Conservation (phyloP, 2,329 filamentous ascomycete species). For the Penicillium sp. region DNA sequence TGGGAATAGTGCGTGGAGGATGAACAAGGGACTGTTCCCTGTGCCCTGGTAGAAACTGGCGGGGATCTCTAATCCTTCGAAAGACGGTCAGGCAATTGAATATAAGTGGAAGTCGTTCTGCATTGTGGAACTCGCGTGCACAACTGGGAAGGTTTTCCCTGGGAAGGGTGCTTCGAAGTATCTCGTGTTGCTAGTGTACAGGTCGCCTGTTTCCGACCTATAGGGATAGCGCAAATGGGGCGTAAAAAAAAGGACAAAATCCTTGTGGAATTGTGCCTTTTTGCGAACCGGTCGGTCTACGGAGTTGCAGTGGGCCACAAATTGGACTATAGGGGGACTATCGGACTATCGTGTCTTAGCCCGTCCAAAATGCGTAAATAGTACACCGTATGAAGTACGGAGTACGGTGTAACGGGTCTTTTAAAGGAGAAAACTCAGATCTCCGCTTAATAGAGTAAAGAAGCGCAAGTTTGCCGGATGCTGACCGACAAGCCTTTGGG, state of each 20-base stretch:
- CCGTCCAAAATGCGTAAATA: background rate
- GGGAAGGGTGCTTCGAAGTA: background rate
- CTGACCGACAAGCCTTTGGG: conserved; percentile 13
- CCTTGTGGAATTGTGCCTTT: conserved; percentile 1
- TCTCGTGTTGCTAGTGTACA: background rate
- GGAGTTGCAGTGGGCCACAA: background rate
- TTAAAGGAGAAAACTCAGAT: conserved; percentile 11
- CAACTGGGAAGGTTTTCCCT: conserved; percentile 3
- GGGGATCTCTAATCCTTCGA: conserved; percentile 1
- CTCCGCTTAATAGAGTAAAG: background rate
- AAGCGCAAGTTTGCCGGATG: background rate
- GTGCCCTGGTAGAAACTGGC: conserved; percentile 13
- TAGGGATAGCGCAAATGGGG: background rate
- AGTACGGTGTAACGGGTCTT: background rate
- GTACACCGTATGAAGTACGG: background rate
- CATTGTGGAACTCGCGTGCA: conserved; percentile 2
- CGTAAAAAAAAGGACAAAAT: background rate
- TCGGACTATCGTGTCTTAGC: background rate
- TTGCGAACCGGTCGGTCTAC: background rate
- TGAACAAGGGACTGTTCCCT: conserved; percentile 1
- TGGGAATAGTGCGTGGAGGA: conserved; percentile 6
- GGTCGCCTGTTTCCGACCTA: background rate
- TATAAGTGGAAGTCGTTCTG: conserved; percentile 5
- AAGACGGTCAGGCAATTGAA: conserved; percentile 17
- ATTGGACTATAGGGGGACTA: background rate